Percentiles rank a stretch among this genome's conserved stretches.
These are phyloP conservation scores for Basipetospora chlamydospora DNA, from an alignment of 2,329 filamentous ascomycete genomes.

Conservation along the genomic window DNA sequence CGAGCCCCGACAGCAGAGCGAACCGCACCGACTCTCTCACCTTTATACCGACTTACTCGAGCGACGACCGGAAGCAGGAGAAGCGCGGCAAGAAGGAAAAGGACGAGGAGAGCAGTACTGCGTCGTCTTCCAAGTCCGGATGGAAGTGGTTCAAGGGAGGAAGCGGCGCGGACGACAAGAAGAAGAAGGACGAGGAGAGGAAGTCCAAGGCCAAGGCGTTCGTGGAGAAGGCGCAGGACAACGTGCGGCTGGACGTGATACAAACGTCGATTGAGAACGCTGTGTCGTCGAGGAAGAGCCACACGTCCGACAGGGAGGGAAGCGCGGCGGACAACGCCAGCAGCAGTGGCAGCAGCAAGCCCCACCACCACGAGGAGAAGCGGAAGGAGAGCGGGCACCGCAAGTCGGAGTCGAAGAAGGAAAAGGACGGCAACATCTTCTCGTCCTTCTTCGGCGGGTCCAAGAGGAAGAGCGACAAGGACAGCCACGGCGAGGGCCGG, in stretches of 20 bases:
- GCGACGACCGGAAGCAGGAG: slow-evolving; percentile 61
- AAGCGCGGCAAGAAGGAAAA: slow-evolving; percentile 63
- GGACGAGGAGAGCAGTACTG: slow-evolving; percentile 44
- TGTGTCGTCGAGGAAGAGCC: slow-evolving; percentile 59
- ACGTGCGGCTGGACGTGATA: slow-evolving; percentile 68
- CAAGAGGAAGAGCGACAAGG: slow-evolving; percentile 74
- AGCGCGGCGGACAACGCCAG: slow-evolving; percentile 52
- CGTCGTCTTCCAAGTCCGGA: slow-evolving; percentile 55
- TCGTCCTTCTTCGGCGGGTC: slow-evolving; percentile 82
- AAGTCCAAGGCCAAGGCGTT: slow-evolving; percentile 49
- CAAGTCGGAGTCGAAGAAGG: slow-evolving; percentile 70
- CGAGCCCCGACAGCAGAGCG: slow-evolving; percentile 46
- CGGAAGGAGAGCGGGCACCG: slow-evolving; percentile 66
- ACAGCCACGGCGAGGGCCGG: no score
- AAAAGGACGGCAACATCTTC: slow-evolving; percentile 87
- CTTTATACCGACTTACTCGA: slow-evolving; percentile 57
- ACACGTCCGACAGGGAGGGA: slow-evolving; percentile 63
- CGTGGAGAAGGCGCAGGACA: slow-evolving; percentile 53
- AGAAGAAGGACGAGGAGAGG: slow-evolving; percentile 47
- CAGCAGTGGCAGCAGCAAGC: no score
- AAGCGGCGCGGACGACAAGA: slow-evolving; percentile 53
- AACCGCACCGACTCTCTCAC: slow-evolving; percentile 61
- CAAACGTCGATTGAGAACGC: slow-evolving; percentile 71
- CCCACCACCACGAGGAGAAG: slow-evolving; percentile 75
- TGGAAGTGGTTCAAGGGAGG: slow-evolving; percentile 71